Evolutionary conservation across 2,329 filamentous ascomycete genomes (phyloP), one percentile per base, ranked within the genome.

Genomic region (Ceratocystis eucalypticola): DNA sequence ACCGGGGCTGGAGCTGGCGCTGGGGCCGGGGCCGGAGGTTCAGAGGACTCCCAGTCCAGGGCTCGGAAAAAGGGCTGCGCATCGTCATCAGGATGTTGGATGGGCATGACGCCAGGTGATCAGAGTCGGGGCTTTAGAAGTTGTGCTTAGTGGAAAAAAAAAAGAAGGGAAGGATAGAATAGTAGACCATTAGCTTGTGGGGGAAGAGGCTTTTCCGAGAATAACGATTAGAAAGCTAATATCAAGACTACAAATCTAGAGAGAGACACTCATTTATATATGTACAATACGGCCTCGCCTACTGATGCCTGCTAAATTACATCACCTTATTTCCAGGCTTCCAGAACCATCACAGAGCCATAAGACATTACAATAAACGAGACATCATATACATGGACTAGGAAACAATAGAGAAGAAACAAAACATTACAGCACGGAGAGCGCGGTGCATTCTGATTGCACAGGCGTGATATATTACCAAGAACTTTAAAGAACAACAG

Each of bases 61-160:
- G 41, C 46, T 25, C 59, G 33, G 46, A 66, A 66, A 17, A 66
- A 30, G 22, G 41, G 50, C 44, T 46, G 53, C 30, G 55, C 28
- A 59, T 59, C 55, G 12, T 59, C 55, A 37, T 59, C 17, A 4
- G 28, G 25, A 30, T 33, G 5, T n/a, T 37, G 15, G 25, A 59
- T 59, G 28, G 28, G n/a, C 55, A 59, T 59, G 25, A 59, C 33
- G 55, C 25, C 5, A 37, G 28, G 8, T 59, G n/a, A 2, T n/a
- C 7, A n/a, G 25, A 10, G 28, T 37, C 17, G 4, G 8, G 10
- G 22, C 10, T 28, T 22, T 15, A 5, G 22, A 28, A 25, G 22
- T 53, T 53, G n/a, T 25, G 22, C 7, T n/a, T n/a, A 12, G 10
- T 8, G 7, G 1, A 25, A 53, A 5, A 8, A 25, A 3, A 25